A percentile compares a stretch with the other conserved stretches of the same genome.
Evolutionary conservation across 371 early-diverging fungal genomes (phyloP).

Genomic region (Circinella umbellata): DNA sequence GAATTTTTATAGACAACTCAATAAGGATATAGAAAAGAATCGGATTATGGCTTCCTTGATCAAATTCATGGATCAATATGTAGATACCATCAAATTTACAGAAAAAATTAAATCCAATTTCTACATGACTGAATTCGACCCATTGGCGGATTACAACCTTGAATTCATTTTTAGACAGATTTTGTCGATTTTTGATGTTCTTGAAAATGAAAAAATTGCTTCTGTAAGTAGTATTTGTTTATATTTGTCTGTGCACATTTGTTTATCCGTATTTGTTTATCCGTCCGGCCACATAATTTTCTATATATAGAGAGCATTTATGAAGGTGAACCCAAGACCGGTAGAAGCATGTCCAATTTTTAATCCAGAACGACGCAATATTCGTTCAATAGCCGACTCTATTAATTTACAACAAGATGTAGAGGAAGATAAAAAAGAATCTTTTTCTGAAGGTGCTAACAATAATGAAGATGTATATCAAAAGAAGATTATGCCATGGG

Average conservation of each 20-base stretch:
- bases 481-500: constrained; percentile 73
- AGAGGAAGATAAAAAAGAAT: not conserved
- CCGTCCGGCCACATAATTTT: too few relatives aligned
- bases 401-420: constrained; percentile 31
- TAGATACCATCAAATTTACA: constrained; percentile 52
- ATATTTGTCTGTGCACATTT: not conserved
- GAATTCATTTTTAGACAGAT: constrained; percentile 65
- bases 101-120: constrained; percentile 53
- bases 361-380: constrained; percentile 28
- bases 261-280: not conserved
- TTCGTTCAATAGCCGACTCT: constrained; percentile 40
- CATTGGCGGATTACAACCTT: constrained; percentile 54
- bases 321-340: constrained; percentile 32
- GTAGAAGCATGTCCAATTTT: constrained; percentile 37
- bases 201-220: constrained; percentile 64
- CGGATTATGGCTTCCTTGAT: constrained; percentile 29
- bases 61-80: constrained; percentile 40
- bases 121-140: constrained; percentile 58
- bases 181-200: constrained; percentile 46
- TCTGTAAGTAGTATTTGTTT: constrained; percentile 33
- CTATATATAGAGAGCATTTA: constrained; percentile 35
- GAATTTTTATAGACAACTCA: constrained; percentile 10
- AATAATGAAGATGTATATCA: constrained; percentile 44
- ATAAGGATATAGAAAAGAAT: constrained; percentile 31
- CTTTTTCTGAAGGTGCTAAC: not conserved